phyloP scores from a whole-genome alignment of 805 yeast genomes.

The Candida boleticola region DNA sequence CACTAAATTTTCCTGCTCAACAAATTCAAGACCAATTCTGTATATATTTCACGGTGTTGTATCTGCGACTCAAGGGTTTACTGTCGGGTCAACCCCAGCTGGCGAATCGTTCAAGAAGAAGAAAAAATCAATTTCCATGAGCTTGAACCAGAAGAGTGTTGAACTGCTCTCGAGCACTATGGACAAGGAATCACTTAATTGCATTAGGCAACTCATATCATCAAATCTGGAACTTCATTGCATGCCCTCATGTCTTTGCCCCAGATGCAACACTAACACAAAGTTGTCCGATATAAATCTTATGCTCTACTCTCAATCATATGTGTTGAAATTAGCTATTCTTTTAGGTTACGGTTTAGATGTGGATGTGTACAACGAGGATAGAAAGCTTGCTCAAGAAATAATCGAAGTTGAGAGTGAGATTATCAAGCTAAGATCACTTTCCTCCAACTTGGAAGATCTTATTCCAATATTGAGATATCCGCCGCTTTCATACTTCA shows the following conservation, averaged over 20 bases:
- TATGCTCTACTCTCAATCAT: conserved; percentile 45
- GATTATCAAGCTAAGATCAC: conserved; percentile 58
- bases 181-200: conserved; percentile 32
- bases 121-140: conserved; percentile 47
- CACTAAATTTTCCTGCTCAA: conserved; percentile 45
- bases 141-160: conserved; percentile 39
- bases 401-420: conserved; percentile 55
- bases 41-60: conserved; percentile 68
- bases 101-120: conserved; percentile 45
- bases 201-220: conserved; percentile 16
- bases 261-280: conserved; percentile 7
- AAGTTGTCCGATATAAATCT: conserved; percentile 35
- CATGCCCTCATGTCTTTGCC: conserved; percentile 19
- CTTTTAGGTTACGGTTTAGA: conserved; percentile 51
- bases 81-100: conserved; percentile 65
- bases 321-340: conserved; percentile 50
- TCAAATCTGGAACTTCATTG: conserved; percentile 12
- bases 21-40: conserved; percentile 64
- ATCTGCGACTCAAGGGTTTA: conserved; percentile 53
- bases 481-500: conserved; percentile 16
- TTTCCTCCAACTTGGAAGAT: conserved; percentile 54
- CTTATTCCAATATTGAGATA: conserved; percentile 47
- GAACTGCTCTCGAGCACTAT: conserved; percentile 31
- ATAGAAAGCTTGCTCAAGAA: conserved; percentile 42
- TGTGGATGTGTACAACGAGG: conserved; percentile 41